Base-by-base conservation (phyloP, 345 rosid genomes). In the Gossypium longicalyx region DNA sequence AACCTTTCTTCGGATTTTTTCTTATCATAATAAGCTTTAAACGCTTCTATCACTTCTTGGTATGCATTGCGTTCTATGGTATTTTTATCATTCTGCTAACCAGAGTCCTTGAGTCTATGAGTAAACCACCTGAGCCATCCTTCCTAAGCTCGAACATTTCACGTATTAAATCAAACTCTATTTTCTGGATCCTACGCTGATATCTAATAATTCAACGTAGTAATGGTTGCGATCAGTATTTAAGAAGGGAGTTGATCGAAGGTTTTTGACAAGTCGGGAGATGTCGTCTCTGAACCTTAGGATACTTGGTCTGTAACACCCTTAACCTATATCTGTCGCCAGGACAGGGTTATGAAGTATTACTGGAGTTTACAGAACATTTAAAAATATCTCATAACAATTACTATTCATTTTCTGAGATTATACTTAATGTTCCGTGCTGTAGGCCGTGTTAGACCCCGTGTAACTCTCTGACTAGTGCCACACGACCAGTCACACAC, bases 211-310 rank as follows among this genome's bases (percentile, higher is more conserved):
- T 22, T 74, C 66, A 59, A 74, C 1, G 63, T 29, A 16, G 29
- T 70, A 74, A 15, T 3, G 38, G 38, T 0, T 34, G 6, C 1
- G 15, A 22, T 15, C 0, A 2, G 19, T 2, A 60, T 9, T 34
- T 34, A 34, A 7, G 27, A 43, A 51, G 1, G 44, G 25, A 13
- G n/a, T 25, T 44, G 70, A 48, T 3, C 71, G 25, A 16, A 12
- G 22, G 2, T 17, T 4, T 15, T 0, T 64, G 0, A 23, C 2
- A 16, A 19, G 19, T 1, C 1, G 54, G 19, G 70, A 70, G 51
- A 49, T 61, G 2, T 54, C 72, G 0, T 54, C 38, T 6, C 80
- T 73, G 7, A 80, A 80, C 38, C 66, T 80, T 15, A 77, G 29
- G 2, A 54, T 2, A 22, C 41, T 41, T 13, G 47, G 70, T 3